Evolutionary conservation across 1,284 basidiomycete species (phyloP), one percentile per base, ranked within the genome.

Genomic region (Ceratobasidium sp.): DNA sequence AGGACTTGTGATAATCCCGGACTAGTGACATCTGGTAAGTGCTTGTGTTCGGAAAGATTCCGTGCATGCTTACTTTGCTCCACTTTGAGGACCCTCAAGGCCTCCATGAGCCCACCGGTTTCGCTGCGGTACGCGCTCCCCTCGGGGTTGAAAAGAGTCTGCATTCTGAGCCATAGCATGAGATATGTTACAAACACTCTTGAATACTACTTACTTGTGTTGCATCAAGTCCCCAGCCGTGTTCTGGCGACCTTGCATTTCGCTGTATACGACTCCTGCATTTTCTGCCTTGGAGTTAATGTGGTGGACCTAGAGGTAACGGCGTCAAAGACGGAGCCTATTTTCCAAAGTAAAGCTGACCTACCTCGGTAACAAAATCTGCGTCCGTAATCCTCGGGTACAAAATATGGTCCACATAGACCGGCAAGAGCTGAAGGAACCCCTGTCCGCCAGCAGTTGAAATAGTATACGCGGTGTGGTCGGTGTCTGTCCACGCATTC

Each of bases 201-300:
- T 9, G 49, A 9, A 28, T 5, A 21, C 16, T 2, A 78, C 81
- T 72, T 78, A 95, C 94, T 88, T 84, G 54, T 97, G 86, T 62
- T 91, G 89, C 92, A 98, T 96, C 50, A 98, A 84, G 83, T 98
- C 95, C 14, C 89, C 90, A 0, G 93, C 88, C 4, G 93, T 94
- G 79, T 98, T 98, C 83, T 99, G 93, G 59, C 97, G 87, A 0
- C 95, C 98, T 83, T 99, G 97, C 98, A 99, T 99, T 83, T 97
- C 94, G 78, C 92, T 94, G 81, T 96, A 98, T 32, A 99, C 98
- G 1, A 99, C 98, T 57, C 98, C 98, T 11, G 94, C 93, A 79
- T 99, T 90, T 78, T 97, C 89, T 4, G 95, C 97, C 79, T 94
- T 89, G 11, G 87, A 87, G 81, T 98, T 93, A 78, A 98, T 90